These are phyloP conservation scores for Sporothrix mexicana DNA, from an alignment of 2,329 filamentous ascomycete genomes.

Conservation along the genomic window DNA sequence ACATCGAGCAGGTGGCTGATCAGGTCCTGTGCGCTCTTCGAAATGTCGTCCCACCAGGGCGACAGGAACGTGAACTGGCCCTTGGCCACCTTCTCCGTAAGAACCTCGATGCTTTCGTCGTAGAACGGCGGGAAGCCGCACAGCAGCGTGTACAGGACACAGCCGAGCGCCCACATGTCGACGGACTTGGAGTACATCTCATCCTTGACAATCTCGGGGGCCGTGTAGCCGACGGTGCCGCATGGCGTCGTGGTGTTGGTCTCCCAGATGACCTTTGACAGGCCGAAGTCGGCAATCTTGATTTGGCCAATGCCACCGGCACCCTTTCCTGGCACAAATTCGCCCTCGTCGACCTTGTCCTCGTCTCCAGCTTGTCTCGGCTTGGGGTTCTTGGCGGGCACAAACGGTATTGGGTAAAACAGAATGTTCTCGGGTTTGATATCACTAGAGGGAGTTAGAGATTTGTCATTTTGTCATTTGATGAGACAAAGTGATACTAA, in stretches of 20 bases:
- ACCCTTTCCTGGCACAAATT: constrained; percentile 82
- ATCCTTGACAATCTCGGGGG: constrained; percentile 98
- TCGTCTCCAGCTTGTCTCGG: constrained; percentile 87
- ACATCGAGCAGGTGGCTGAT: constrained; percentile 93
- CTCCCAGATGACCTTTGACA: constrained; percentile 98
- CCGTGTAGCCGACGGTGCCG: constrained; percentile 96
- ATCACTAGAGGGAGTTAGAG: constrained; percentile 64
- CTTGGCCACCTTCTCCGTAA: constrained; percentile 96
- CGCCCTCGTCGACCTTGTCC: constrained; percentile 95
- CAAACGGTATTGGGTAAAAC: constrained; percentile 83
- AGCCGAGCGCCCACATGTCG: constrained; percentile 98
- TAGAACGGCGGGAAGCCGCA: constrained; percentile 99
- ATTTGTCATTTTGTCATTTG: too few relatives aligned
- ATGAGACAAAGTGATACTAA: not conserved
- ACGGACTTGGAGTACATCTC: constrained; percentile 98
- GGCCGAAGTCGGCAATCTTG: constrained; percentile 97
- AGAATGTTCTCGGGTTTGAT: constrained; percentile 98
- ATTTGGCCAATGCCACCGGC: constrained; percentile 91
- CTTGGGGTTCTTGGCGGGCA: constrained; percentile 80
- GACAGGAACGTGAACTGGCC: constrained; percentile 98
- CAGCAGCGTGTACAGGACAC: constrained; percentile 93
- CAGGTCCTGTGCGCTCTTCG: constrained; percentile 89
- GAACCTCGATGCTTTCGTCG: constrained; percentile 94
- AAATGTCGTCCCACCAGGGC: constrained; percentile 99
- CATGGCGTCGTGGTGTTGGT: constrained; percentile 99